phyloP scores from a whole-genome alignment of 306 rosid genomes.

The Vicia sativa region DNA sequence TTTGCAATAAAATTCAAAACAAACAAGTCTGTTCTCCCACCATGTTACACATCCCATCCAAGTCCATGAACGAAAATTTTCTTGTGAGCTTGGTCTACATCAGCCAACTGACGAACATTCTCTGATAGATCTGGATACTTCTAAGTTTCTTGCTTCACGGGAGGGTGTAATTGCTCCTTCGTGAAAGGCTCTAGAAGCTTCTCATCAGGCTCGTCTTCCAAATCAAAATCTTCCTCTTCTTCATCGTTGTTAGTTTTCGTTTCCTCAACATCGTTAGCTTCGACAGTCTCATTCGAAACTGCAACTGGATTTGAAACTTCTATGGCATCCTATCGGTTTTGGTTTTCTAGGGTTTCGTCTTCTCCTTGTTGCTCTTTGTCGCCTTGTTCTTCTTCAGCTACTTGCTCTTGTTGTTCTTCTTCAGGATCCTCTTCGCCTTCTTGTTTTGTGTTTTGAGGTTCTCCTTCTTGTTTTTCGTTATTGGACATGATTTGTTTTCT shows the following conservation, averaged over 20 bases:
- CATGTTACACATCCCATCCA: slow-evolving; percentile 54
- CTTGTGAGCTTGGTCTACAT: slow-evolving; percentile 67
- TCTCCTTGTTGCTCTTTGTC: too few relatives aligned
- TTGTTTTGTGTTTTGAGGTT: too few relatives aligned
- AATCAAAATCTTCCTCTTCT: neutral
- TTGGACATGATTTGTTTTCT: too few relatives aligned
- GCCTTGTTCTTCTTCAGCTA: too few relatives aligned
- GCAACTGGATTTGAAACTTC: neutral
- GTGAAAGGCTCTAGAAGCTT: slow-evolving; percentile 42
- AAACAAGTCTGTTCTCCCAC: too few relatives aligned
- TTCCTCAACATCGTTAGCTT: neutral
- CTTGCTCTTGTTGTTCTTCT: too few relatives aligned
- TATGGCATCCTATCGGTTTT: too few relatives aligned
- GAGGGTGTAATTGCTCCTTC: slow-evolving; percentile 50
- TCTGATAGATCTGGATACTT: neutral
- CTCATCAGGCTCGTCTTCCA: neutral
- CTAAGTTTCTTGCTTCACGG: neutral
- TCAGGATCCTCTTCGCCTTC: too few relatives aligned
- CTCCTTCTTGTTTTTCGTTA: too few relatives aligned
- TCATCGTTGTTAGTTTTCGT: neutral
- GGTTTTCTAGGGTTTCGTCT: too few relatives aligned
- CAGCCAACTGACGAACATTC: slow-evolving; percentile 54
- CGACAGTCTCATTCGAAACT: neutral
- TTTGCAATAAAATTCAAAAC: too few relatives aligned
- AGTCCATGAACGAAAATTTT: slow-evolving; percentile 72